phyloP scores from a whole-genome alignment of 345 rosid genomes.

The Euphorbia peplus region DNA sequence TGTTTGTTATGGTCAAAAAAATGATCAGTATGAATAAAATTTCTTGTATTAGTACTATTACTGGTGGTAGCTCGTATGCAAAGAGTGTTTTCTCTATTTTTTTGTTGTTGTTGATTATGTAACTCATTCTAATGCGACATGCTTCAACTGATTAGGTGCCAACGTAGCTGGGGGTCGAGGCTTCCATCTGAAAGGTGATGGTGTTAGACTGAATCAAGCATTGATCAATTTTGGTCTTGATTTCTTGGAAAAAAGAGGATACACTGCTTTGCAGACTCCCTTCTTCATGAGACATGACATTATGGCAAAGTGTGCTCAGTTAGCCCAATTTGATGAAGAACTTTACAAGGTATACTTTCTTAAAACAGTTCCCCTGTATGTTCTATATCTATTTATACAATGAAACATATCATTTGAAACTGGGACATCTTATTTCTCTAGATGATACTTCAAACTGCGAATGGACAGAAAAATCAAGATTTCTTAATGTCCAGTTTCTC shows the following conservation, averaged over 20 bases:
- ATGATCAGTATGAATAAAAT: not conserved
- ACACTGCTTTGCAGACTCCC: slow-evolving; percentile 77
- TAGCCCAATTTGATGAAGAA: slow-evolving; percentile 90
- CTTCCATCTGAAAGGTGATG: slow-evolving; percentile 78
- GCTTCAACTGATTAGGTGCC: slow-evolving; percentile 52
- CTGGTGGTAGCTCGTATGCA: not conserved
- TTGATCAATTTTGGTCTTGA: slow-evolving; percentile 76
- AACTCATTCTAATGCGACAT: not conserved
- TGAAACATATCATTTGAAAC: not conserved
- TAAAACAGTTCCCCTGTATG: not conserved
- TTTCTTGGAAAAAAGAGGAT: slow-evolving; percentile 65
- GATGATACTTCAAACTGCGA: no score
- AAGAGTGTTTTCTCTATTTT: no score
- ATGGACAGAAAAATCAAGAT: no score
- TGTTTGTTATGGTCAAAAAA: not conserved
- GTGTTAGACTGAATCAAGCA: slow-evolving; percentile 86
- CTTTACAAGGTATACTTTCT: slow-evolving; percentile 70
- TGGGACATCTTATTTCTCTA: no score
- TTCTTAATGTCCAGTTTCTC: not conserved
- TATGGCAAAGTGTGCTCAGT: slow-evolving; percentile 91
- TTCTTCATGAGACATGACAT: slow-evolving; percentile 88
- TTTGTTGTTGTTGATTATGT: not conserved
- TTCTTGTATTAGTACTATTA: no score
- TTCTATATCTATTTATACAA: not conserved
- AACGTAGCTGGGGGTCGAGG: slow-evolving; percentile 88